Evolutionary conservation across 306 rosid genomes (phyloP).

Genomic region (Lathyrus oleraceus): DNA sequence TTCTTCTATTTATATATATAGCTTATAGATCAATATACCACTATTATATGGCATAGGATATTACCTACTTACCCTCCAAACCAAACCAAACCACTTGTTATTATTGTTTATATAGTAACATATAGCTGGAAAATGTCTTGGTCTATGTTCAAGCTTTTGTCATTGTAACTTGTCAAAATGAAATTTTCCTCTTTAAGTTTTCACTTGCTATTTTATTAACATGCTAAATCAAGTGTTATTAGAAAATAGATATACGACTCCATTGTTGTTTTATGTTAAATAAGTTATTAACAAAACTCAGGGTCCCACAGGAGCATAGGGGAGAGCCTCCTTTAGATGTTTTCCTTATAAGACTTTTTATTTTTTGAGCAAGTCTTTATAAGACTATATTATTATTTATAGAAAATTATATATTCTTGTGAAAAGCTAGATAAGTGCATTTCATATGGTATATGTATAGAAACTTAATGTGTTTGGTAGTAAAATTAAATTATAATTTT

Average conservation of each 20-base stretch:
- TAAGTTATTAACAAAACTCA: not conserved
- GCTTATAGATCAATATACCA: not conserved
- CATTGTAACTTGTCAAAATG: constrained; percentile 37
- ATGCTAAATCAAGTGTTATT: not conserved
- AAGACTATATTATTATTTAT: too few species aligned
- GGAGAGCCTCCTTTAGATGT: too few species aligned
- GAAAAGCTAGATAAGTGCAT: too few species aligned
- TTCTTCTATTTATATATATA: not conserved
- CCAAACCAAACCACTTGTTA: constrained; percentile 18
- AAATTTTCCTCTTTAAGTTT: not conserved
- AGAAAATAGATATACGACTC: not conserved
- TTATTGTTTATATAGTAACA: not conserved
- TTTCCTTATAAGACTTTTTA: too few species aligned
- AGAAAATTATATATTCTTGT: too few species aligned
- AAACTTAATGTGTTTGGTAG: too few species aligned
- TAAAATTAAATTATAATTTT: too few species aligned
- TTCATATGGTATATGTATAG: too few species aligned
- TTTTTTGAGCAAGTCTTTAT: too few species aligned
- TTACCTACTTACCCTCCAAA: constrained; percentile 32
- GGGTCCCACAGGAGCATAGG: too few species aligned
- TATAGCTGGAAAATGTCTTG: constrained; percentile 31
- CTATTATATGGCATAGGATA: not conserved
- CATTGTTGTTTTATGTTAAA: not conserved
- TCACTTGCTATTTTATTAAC: not conserved
- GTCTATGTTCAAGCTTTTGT: constrained; percentile 6